Evolutionary conservation across 2,329 filamentous ascomycete genomes (phyloP).

Genomic region (Penicillium sp.): DNA sequence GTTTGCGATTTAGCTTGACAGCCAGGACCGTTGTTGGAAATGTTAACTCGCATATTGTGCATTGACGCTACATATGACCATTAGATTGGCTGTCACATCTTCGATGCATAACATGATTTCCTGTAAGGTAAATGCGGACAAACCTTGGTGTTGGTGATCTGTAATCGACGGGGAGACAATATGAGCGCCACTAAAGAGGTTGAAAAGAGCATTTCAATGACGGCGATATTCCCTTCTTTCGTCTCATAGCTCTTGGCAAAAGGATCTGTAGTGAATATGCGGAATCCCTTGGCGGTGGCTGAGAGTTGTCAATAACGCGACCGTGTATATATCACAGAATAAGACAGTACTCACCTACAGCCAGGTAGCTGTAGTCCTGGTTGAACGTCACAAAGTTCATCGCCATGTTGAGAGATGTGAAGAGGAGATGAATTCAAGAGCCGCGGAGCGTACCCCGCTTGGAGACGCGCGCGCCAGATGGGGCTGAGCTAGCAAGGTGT

Average conservation of each 20-base stretch:
- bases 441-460: conserved; percentile 20
- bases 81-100: conserved; percentile 4
- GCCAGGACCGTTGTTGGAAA: conserved; percentile 95
- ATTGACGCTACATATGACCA: conserved; percentile 50
- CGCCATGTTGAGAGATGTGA: conserved; percentile 49
- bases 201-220: conserved; percentile 98
- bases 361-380: conserved; percentile 95
- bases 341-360: conserved; percentile 63
- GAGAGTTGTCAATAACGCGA: conserved; percentile 18
- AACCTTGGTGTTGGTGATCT: conserved; percentile 97
- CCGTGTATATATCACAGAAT: no score
- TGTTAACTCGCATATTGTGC: conserved; percentile 96
- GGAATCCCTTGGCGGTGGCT: conserved; percentile 91
- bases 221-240: conserved; percentile 88
- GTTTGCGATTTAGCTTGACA: conserved; percentile 88
- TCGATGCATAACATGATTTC: conserved; percentile 4
- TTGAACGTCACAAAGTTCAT: conserved; percentile 99
- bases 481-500: conserved; percentile 15
- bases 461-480: conserved; percentile 6
- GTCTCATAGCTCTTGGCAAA: conserved; percentile 94
- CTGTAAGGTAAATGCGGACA: conserved; percentile 21
- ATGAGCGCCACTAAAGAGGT: conserved; percentile 93
- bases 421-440: conserved; percentile 12
- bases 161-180: conserved; percentile 80
- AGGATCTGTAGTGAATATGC: conserved; percentile 93